Base-by-base conservation (phyloP, 352 stramenopile genomes). In the Phytophthora kernoviae region DNA sequence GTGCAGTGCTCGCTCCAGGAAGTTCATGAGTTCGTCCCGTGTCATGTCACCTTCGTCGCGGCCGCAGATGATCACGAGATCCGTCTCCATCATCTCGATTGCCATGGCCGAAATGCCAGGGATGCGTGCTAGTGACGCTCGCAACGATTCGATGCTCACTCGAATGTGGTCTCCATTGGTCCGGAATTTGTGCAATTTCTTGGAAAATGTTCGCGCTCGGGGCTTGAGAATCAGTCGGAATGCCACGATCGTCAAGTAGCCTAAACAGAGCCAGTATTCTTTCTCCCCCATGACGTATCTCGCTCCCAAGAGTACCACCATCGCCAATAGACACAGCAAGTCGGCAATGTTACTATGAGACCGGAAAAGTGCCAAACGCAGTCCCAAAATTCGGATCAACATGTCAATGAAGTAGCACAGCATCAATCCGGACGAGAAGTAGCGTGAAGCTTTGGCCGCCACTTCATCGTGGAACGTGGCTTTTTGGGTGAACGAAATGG, bases 31-130 rank as follows among this genome's bases (percentile, higher is more conserved):
- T 58, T 96, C 87, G 59, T 90, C 77, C 18, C 84, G 71, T 30
- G 75, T 92, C 83, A 96, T 96, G 62, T 96, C 84, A 21, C 87
- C 87, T 41, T 90, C 81, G 56, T 93, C 83, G 15, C 87, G 84
- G 14, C 87, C 87, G 46, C 84, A 94, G 42, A 96, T 93, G 56
- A 96, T 94, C 17, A 93, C 68, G 27, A 96, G 66, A 43, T 96
- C 87, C 6, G 83, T 94, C 73, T 96, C 87, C 84, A 96, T 94
- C 81, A 92, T 91, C 70, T 96, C 87, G 32, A 96, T 91, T 11
- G 87, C 63, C 17, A 93, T 70, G 55, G 83, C 87, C 34, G 84
- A 79, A 56, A 96, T 93, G 32, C 81, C 83, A 0, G 87, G 87
- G 52, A 96, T 94, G 15, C 87, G 84, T 10, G 82, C 77, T 0